A percentile compares a stretch with the other conserved stretches of the same genome.
phyloP scores from a whole-genome alignment of 2,329 filamentous ascomycete species.

The Tolypocladium capitatum region DNA sequence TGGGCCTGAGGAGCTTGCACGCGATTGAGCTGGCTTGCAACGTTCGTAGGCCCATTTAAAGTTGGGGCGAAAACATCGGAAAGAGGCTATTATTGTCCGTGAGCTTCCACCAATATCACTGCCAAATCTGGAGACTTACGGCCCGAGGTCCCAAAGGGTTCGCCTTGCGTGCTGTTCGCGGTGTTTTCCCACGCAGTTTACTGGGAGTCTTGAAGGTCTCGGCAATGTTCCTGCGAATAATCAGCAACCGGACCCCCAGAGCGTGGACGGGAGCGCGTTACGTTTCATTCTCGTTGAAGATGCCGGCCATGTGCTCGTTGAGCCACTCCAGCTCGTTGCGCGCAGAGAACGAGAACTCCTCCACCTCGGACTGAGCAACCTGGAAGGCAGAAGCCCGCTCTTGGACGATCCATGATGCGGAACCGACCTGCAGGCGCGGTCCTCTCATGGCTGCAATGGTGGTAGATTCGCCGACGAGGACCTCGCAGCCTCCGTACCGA shows the following conservation, averaged over 20 bases:
- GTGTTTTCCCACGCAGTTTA: slow-evolving; percentile 70
- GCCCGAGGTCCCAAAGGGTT: slow-evolving; percentile 45
- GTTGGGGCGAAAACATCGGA: slow-evolving; percentile 45
- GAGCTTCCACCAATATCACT: slow-evolving; percentile 7
- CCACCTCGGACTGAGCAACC: slow-evolving; percentile 68
- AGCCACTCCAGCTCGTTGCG: slow-evolving; percentile 95
- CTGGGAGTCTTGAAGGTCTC: slow-evolving; percentile 95
- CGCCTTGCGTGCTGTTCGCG: slow-evolving; percentile 53
- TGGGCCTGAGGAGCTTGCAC: slow-evolving; percentile 44
- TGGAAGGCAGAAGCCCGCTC: slow-evolving; percentile 69
- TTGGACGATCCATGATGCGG: slow-evolving; percentile 69
- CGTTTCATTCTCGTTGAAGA: slow-evolving; percentile 80
- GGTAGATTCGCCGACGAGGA: slow-evolving; percentile 5
- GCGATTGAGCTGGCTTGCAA: slow-evolving; percentile 34
- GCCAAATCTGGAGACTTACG: slow-evolving; percentile 30
- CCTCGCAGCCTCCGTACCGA: not conserved
- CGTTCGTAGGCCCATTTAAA: slow-evolving; percentile 39
- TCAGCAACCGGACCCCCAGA: slow-evolving; percentile 3
- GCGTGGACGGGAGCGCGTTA: slow-evolving; percentile 26
- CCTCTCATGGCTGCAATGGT: slow-evolving; percentile 34
- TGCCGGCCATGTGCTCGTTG: slow-evolving; percentile 94
- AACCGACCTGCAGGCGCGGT: slow-evolving; percentile 60
- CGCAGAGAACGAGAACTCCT: slow-evolving; percentile 86
- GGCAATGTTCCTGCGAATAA: slow-evolving; percentile 57
- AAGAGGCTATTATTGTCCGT: slow-evolving; percentile 38